Evolutionary conservation across 1,284 basidiomycete genomes (phyloP).

Genomic region (Cutaneotrichosporon spelunceum): DNA sequence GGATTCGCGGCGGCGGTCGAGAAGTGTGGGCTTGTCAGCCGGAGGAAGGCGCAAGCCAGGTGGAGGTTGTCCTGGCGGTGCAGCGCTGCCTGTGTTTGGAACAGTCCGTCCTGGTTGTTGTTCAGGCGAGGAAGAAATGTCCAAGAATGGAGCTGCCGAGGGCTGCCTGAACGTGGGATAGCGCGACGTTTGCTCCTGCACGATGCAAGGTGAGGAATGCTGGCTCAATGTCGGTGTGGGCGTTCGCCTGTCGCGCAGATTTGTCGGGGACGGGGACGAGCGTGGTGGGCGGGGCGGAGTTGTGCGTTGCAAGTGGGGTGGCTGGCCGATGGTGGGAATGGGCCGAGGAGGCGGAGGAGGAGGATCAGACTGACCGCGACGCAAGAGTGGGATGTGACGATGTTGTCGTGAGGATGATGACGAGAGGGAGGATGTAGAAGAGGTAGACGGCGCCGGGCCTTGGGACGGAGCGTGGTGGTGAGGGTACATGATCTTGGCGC

Average conservation of each 20-base stretch:
- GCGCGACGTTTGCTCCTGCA: conserved; percentile 1
- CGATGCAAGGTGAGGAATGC: background rate
- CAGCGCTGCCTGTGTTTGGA: background rate
- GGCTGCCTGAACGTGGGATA: conserved; percentile 4
- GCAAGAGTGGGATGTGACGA: background rate
- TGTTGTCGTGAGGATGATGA: background rate
- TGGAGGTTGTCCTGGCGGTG: no score
- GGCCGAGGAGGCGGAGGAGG: no score
- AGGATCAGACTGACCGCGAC: background rate
- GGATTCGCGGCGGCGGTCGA: conserved; percentile 9
- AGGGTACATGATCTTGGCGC: background rate
- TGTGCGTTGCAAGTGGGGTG: background rate
- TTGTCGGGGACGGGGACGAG: conserved; percentile 1
- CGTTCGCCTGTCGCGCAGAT: background rate
- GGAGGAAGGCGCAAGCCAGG: background rate
- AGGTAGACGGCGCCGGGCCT: background rate
- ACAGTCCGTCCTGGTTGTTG: background rate
- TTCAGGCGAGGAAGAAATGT: background rate
- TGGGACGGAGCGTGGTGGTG: background rate
- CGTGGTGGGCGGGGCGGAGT: background rate
- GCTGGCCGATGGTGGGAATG: no score
- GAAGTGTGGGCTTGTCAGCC: background rate
- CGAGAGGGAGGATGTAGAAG: background rate
- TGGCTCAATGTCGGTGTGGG: conserved; percentile 3
- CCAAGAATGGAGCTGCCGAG: conserved; percentile 1